Conservation (phyloP, 345 rosid species). For the Capsella bursapastoris region DNA sequence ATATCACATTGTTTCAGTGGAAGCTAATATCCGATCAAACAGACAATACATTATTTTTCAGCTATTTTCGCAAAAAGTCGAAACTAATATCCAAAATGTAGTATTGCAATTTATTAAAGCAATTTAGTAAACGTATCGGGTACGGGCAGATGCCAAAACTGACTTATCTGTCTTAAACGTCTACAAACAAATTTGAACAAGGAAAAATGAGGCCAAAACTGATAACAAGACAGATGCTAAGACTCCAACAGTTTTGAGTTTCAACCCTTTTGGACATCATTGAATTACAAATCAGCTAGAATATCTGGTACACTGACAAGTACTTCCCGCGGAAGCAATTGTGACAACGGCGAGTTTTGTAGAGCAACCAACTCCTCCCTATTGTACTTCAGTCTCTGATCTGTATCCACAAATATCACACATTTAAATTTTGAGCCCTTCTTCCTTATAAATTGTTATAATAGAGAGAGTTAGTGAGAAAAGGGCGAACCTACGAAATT, state of each 20-base stretch:
- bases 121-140: not conserved
- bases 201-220: not conserved
- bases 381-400: conserved; percentile 80
- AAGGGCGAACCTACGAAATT: conserved; percentile 48
- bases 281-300: conserved; percentile 25
- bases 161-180: not conserved
- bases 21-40: not conserved
- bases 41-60: not conserved
- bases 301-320: conserved; percentile 34
- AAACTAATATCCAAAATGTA: not conserved
- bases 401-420: conserved; percentile 46
- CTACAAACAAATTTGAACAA: not conserved
- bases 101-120: no score
- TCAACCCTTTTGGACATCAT: not conserved
- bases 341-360: conserved; percentile 53
- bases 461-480: not conserved
- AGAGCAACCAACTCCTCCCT: conserved; percentile 67
- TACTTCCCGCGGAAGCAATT: conserved; percentile 28
- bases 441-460: not conserved
- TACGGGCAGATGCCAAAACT: not conserved
- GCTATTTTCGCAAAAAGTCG: not conserved
- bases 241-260: not conserved
- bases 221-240: conserved; percentile 10
- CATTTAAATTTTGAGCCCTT: not conserved
- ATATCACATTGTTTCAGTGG: not conserved